These are phyloP conservation scores for Lyophyllum semitale DNA, from an alignment of 768 basidiomycete genomes.

Conservation along the genomic window DNA sequence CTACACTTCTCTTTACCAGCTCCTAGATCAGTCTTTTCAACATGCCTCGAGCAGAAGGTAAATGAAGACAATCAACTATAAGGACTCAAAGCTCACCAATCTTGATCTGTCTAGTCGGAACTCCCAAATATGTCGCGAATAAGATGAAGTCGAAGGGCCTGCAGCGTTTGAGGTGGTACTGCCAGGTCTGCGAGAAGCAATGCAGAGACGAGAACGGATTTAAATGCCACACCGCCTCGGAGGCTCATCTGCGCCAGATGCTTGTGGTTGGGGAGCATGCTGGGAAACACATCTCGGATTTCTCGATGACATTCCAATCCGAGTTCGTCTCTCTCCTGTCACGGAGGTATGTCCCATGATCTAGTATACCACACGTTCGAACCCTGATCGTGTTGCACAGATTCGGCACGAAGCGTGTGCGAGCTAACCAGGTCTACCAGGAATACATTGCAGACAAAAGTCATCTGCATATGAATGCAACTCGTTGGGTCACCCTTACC, in stretches of 20 bases:
- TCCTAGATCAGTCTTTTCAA: slow-evolving; percentile 7
- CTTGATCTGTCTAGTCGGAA: slow-evolving; percentile 58
- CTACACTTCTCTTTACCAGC: background rate
- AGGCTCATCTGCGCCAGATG: slow-evolving; percentile 95
- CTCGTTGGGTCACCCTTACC: slow-evolving; percentile 96
- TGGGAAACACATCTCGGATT: slow-evolving; percentile 88
- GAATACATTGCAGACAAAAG: slow-evolving; percentile 94
- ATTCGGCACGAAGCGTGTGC: slow-evolving; percentile 93
- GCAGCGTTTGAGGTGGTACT: slow-evolving; percentile 96
- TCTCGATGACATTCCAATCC: slow-evolving; percentile 84
- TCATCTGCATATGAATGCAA: slow-evolving; percentile 98
- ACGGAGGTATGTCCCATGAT: slow-evolving; percentile 55
- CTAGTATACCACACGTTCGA: background rate
- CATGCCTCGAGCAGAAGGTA: slow-evolving; percentile 89
- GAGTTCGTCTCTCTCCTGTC: slow-evolving; percentile 92
- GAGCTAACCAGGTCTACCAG: slow-evolving; percentile 95
- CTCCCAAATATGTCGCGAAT: slow-evolving; percentile 89
- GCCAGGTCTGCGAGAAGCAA: slow-evolving; percentile 99
- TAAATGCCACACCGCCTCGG: slow-evolving; percentile 90
- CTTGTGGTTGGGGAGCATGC: slow-evolving; percentile 95
- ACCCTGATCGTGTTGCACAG: slow-evolving; percentile 32
- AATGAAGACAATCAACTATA: background rate
- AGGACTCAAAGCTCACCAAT: background rate
- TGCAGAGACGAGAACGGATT: slow-evolving; percentile 99
- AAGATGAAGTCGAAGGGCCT: slow-evolving; percentile 98